Evolutionary conservation across 371 early-diverging fungal species (phyloP).

Genomic region (Basidiobolus meristosporus): DNA sequence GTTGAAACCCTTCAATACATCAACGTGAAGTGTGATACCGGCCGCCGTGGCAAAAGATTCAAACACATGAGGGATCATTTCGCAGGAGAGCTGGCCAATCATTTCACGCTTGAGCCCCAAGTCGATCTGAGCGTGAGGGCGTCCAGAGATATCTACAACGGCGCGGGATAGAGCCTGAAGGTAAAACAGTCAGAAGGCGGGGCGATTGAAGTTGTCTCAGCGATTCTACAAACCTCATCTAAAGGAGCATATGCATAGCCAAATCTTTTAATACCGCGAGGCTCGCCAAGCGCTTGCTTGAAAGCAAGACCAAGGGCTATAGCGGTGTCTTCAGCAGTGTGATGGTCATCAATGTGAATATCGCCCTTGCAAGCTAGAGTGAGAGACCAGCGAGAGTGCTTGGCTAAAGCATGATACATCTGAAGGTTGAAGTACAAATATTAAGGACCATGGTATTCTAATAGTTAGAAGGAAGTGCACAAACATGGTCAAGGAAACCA

Average conservation of each 20-base stretch:
- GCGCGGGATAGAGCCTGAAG: slow-evolving; percentile 69
- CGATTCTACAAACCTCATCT: slow-evolving; percentile 47
- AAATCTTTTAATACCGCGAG: slow-evolving; percentile 80
- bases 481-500: slow-evolving; percentile 92
- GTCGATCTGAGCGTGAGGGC: slow-evolving; percentile 69
- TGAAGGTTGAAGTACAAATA: slow-evolving; percentile 6
- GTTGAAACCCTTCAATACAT: slow-evolving; percentile 76
- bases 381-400: slow-evolving; percentile 82
- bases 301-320: slow-evolving; percentile 87
- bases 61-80: slow-evolving; percentile 94
- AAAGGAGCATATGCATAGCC: slow-evolving; percentile 90
- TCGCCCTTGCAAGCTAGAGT: slow-evolving; percentile 69
- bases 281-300: slow-evolving; percentile 75
- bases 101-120: slow-evolving; percentile 75
- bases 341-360: slow-evolving; percentile 91
- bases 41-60: slow-evolving; percentile 79
- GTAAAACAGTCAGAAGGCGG: neutral
- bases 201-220: neutral
- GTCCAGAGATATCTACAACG: slow-evolving; percentile 92
- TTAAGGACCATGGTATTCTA: neutral
- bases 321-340: slow-evolving; percentile 90
- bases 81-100: slow-evolving; percentile 73
- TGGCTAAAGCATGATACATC: slow-evolving; percentile 94
- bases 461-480: slow-evolving; percentile 1
- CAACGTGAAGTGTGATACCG: slow-evolving; percentile 89